Evolutionary conservation across 106 monocot genomes (phyloP).

Genomic region (Acanthochlamys bracteata): DNA sequence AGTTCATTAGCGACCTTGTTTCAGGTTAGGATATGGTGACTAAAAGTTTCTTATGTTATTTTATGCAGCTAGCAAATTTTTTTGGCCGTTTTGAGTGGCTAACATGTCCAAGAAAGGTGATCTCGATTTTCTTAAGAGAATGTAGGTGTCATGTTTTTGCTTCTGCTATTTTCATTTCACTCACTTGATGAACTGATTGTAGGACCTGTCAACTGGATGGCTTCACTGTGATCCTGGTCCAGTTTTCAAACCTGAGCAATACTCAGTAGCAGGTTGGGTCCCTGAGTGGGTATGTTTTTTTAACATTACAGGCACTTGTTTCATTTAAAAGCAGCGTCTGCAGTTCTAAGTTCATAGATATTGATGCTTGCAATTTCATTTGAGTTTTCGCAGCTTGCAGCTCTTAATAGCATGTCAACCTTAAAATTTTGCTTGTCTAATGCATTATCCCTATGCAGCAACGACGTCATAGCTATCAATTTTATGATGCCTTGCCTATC

Average conservation of each 20-base stretch:
- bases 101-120: slow-evolving; percentile 97
- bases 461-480: too few species aligned
- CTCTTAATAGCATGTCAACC: too few species aligned
- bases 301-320: not conserved
- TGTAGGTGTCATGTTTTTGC: too few species aligned
- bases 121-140: not conserved
- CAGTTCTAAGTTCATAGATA: too few species aligned
- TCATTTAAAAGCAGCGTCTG: not conserved
- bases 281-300: slow-evolving; percentile 56
- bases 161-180: not conserved
- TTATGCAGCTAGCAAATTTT: slow-evolving; percentile 77
- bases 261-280: slow-evolving; percentile 39
- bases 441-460: too few species aligned
- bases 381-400: not conserved
- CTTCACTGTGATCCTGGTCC: slow-evolving; percentile 92
- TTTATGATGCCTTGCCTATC: too few species aligned
- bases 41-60: not conserved
- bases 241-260: slow-evolving; percentile 69
- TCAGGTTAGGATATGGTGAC: not conserved
- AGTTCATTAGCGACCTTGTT: too few species aligned
- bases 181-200: slow-evolving; percentile 11
- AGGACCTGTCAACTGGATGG: slow-evolving; percentile 99
- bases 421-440: too few species aligned
- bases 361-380: not conserved
- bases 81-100: slow-evolving; percentile 86